Base-by-base conservation (phyloP, 2,329 filamentous ascomycete species). In the Fusarium illudens region DNA sequence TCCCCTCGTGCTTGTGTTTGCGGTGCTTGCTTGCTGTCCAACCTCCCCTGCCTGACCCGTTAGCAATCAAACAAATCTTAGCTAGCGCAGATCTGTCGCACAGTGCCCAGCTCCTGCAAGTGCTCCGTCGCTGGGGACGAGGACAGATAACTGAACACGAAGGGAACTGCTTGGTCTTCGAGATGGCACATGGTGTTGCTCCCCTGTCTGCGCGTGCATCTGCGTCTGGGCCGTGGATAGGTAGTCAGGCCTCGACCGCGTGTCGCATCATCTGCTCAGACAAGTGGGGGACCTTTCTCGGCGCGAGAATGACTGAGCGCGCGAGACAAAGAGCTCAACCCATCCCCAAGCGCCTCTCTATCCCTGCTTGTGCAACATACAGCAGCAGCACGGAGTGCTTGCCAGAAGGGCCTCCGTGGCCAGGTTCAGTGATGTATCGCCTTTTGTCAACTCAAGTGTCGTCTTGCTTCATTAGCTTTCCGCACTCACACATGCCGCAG, bases 21-120 rank as follows among this genome's bases (percentile, higher is more conserved):
- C 36, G 11, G 11, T 49, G 56, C 27, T 61, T 52, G 42, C 33
- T 60, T 42, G 37, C 49, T 62, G 56, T 64, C 60, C 62, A 71
- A 57, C 62, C 64, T 71, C 49, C 60, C 60, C 50, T 64, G 51
- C 51, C 58, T 53, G 58, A 37, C 60, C 65, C 46, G 64, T 73
- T 70, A 64, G 50, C 65, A 73, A 71, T 73, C 71, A 71, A 73
- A 73, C 71, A 71, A 73, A 73, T 73, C 58, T 73, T 70, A 66
- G 60, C 61, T 73, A 73, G 71, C 68, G 71, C 49, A 73, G 69
- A 73, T 73, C 71, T 73, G 71, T 73, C 50, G 67, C 71, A 73
- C 71, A 70, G 65, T 73, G 64, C 65, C 48, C 58, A 42, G 52
- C 59, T 30, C 60, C 54, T 48, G 58, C 57, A 52, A 32, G 51